Percentiles rank a stretch among this genome's conserved stretches.
These are phyloP conservation scores for Aspergillus ochraceus DNA, from an alignment of 2,329 filamentous ascomycete genomes.

Conservation along the genomic window DNA sequence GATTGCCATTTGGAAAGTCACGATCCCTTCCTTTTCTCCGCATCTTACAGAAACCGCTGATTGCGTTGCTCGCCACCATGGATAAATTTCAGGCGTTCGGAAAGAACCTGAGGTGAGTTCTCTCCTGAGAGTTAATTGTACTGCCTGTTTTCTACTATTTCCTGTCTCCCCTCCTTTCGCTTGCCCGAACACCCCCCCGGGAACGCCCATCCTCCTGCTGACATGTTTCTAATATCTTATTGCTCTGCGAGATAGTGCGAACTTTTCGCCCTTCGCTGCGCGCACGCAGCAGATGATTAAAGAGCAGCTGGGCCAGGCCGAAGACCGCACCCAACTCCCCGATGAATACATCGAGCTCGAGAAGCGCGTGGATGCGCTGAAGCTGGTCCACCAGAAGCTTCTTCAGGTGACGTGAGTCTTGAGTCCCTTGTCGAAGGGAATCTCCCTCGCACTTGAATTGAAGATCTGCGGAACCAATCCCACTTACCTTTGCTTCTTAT, in stretches of 20 bases:
- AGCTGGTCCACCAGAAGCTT: constrained; percentile 96
- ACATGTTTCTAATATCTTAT: constrained; percentile 36
- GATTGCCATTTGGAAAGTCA: background rate
- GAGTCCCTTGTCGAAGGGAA: background rate
- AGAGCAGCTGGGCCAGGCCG: constrained; percentile 91
- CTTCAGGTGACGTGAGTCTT: constrained; percentile 86
- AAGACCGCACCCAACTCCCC: constrained; percentile 97
- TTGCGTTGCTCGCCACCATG: constrained; percentile 47
- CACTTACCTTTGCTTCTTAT: background rate
- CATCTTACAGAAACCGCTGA: constrained; percentile 4
- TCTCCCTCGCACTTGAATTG: background rate
- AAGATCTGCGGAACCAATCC: background rate
- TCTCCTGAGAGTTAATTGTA: background rate
- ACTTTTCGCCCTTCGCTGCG: constrained; percentile 88
- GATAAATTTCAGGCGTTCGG: constrained; percentile 70
- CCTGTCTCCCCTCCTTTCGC: constrained; percentile 12
- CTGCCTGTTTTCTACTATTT: constrained; percentile 6
- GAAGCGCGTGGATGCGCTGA: constrained; percentile 96
- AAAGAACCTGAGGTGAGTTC: constrained; percentile 65
- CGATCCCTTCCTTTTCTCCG: background rate
- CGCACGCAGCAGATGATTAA: constrained; percentile 97
- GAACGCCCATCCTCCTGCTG: constrained; percentile 31
- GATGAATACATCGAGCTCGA: constrained; percentile 98
- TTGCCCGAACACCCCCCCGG: constrained; percentile 1
- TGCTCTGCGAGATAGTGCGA: constrained; percentile 63